Evolutionary conservation across 768 basidiomycete genomes (phyloP).

Genomic region (Mycena floridula): DNA sequence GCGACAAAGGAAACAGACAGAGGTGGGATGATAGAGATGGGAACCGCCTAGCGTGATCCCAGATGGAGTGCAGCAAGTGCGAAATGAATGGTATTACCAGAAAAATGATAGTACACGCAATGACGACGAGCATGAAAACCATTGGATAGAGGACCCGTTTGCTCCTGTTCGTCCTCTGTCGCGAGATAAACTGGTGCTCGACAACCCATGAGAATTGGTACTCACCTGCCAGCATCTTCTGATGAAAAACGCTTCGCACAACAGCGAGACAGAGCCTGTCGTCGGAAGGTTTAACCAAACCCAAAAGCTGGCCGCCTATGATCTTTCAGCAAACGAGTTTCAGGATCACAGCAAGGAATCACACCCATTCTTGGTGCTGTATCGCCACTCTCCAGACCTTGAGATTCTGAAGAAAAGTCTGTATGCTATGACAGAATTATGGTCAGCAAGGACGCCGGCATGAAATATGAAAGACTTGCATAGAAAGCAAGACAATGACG

Average conservation of each 20-base stretch:
- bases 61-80: no score
- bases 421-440: slow-evolving; percentile 20
- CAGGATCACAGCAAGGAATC: slow-evolving; percentile 6
- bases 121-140: slow-evolving; percentile 10
- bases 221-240: slow-evolving; percentile 46
- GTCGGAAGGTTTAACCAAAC: slow-evolving; percentile 41
- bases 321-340: neutral
- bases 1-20: slow-evolving; percentile 28
- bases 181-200: neutral
- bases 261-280: slow-evolving; percentile 38
- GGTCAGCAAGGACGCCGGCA: neutral
- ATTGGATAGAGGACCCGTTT: slow-evolving; percentile 27
- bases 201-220: neutral
- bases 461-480: slow-evolving; percentile 24
- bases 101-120: no score
- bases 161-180: slow-evolving; percentile 34
- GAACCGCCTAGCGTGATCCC: no score
- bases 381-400: slow-evolving; percentile 35
- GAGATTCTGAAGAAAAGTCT: slow-evolving; percentile 34
- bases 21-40: slow-evolving; percentile 23
- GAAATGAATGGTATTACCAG: no score
- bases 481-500: slow-evolving; percentile 30
- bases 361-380: slow-evolving; percentile 26
- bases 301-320: slow-evolving; percentile 32
- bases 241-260: slow-evolving; percentile 45